Percentiles rank a stretch among this genome's conserved stretches.
These are phyloP conservation scores for Davidsoniella neocaledoniae DNA, from an alignment of 2,329 filamentous ascomycete genomes.

Conservation along the genomic window DNA sequence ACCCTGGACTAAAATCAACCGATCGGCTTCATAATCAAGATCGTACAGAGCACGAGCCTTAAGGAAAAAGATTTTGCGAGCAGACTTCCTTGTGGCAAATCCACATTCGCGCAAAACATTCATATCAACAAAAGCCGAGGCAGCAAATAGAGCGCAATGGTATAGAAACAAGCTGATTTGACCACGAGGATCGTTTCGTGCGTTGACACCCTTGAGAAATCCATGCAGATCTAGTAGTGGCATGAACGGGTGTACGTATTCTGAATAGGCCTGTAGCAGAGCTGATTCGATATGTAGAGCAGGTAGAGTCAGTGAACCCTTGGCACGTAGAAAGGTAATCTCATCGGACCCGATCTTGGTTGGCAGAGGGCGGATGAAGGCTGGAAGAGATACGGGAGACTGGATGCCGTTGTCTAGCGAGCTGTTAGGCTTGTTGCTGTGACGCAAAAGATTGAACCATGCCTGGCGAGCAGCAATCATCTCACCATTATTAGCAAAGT, in stretches of 20 bases:
- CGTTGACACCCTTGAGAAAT: constrained; percentile 43
- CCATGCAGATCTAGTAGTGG: constrained; percentile 58
- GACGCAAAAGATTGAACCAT: constrained; percentile 9
- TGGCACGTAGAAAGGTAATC: constrained; percentile 64
- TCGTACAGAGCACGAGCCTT: constrained; percentile 84
- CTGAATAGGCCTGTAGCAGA: constrained; percentile 63
- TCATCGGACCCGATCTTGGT: constrained; percentile 64
- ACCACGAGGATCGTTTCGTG: constrained; percentile 49
- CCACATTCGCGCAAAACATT: constrained; percentile 60
- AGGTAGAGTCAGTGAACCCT: constrained; percentile 71
- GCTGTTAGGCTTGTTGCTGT: not conserved
- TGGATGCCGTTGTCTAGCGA: constrained; percentile 14
- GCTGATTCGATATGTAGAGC: constrained; percentile 55
- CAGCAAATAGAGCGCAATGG: constrained; percentile 89
- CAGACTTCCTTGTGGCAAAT: constrained; percentile 60
- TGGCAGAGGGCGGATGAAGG: constrained; percentile 67
- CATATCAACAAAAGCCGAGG: constrained; percentile 74
- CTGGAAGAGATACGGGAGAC: constrained; percentile 29
- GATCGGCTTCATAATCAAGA: constrained; percentile 86
- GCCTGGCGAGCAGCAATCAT: constrained; percentile 9
- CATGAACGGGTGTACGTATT: constrained; percentile 91
- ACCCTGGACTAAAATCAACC: constrained; percentile 74
- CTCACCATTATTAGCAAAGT: constrained; percentile 6
- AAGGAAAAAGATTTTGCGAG: constrained; percentile 76
- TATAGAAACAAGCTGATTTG: constrained; percentile 75